Evolutionary conservation across 2,329 filamentous ascomycete species (phyloP).

Genomic region (Alternaria brassicicola): DNA sequence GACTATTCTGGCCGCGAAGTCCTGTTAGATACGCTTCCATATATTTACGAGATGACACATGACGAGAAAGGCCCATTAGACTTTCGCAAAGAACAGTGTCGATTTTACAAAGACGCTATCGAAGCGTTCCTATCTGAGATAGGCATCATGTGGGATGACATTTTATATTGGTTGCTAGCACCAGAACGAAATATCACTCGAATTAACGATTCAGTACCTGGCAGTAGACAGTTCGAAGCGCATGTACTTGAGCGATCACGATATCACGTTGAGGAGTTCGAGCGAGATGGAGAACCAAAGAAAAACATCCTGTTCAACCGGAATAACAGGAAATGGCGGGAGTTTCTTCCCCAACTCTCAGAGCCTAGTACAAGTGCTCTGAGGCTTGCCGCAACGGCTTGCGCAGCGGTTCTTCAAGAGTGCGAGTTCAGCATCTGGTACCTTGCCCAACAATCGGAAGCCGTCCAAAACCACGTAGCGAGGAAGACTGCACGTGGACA

Average conservation of each 20-base stretch:
- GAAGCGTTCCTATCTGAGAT: slow-evolving; percentile 46
- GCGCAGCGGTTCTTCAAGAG: slow-evolving; percentile 45
- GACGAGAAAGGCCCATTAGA: slow-evolving; percentile 37
- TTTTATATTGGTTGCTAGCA: slow-evolving; percentile 51
- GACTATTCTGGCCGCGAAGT: slow-evolving; percentile 18
- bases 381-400: slow-evolving; percentile 44
- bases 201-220: slow-evolving; percentile 15
- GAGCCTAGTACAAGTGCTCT: slow-evolving; percentile 29
- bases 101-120: slow-evolving; percentile 44
- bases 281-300: slow-evolving; percentile 13
- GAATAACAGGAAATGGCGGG: slow-evolving; percentile 36
- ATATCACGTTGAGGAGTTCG: slow-evolving; percentile 30
- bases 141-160: slow-evolving; percentile 43
- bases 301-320: slow-evolving; percentile 30
- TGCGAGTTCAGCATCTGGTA: slow-evolving; percentile 52
- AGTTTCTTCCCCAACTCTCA: slow-evolving; percentile 39
- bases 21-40: slow-evolving; percentile 36
- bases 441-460: slow-evolving; percentile 41
- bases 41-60: slow-evolving; percentile 35
- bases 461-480: slow-evolving; percentile 13
- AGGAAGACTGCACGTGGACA: slow-evolving; percentile 10
- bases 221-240: slow-evolving; percentile 10
- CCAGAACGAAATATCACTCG: slow-evolving; percentile 15
- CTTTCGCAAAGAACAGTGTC: slow-evolving; percentile 44
- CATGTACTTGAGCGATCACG: slow-evolving; percentile 27